A percentile compares a stretch with the other conserved stretches of the same genome.
Conservation (phyloP, 176 grass and related monocot species). For the Typha latifolia region DNA sequence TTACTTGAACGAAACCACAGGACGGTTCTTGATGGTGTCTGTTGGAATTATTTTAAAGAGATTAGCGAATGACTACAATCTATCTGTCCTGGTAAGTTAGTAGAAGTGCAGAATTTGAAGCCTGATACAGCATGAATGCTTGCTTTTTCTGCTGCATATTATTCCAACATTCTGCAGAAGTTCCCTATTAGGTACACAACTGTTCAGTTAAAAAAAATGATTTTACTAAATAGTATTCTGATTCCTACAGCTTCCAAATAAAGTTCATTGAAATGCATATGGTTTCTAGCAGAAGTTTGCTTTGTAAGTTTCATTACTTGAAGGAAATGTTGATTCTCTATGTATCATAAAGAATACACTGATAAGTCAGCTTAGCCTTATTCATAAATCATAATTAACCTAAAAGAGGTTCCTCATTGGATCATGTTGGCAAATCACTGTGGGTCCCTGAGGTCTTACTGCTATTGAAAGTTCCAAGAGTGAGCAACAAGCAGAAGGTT, state of each 20-base stretch:
- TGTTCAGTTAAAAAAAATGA: neutral
- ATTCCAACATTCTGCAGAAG: neutral
- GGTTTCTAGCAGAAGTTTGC: neutral
- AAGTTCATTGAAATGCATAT: neutral
- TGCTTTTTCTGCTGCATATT: neutral
- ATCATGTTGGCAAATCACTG: no score
- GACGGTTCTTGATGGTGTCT: constrained; percentile 59
- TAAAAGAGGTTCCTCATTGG: no score
- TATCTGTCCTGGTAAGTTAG: constrained; percentile 49
- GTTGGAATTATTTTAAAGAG: constrained; percentile 56
- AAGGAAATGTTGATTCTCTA: neutral
- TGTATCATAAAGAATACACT: neutral
- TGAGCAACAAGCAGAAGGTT: neutral
- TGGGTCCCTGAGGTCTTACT: no score
- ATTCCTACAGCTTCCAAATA: neutral
- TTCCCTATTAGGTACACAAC: neutral
- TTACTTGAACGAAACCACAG: constrained; percentile 26
- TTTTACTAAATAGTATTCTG: neutral
- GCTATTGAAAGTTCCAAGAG: neutral
- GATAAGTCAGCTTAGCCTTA: neutral
- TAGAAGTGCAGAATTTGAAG: neutral
- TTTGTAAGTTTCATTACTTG: neutral
- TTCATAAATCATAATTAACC: no score
- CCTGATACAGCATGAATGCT: neutral
- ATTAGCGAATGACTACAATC: constrained; percentile 59